Percentiles rank a stretch among this genome's conserved stretches.
Evolutionary conservation across 768 basidiomycete genomes (phyloP).

Genomic region (Fomitopsis serialis): DNA sequence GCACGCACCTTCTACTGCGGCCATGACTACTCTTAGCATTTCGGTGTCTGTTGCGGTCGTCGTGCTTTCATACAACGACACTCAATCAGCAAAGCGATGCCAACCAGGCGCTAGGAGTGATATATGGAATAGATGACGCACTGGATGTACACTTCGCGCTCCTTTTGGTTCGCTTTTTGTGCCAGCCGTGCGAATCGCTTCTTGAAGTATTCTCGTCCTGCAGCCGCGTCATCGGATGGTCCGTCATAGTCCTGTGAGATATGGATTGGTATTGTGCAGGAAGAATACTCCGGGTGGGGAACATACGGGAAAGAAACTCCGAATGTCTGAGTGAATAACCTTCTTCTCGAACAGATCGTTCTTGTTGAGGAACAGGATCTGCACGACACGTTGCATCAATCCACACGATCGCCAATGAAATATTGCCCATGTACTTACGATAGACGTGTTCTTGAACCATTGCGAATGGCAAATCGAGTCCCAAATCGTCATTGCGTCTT

Average conservation of each 20-base stretch:
- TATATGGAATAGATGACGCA: slow-evolving; percentile 40
- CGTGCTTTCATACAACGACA: slow-evolving; percentile 43
- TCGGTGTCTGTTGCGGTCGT: slow-evolving; percentile 91
- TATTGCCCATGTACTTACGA: slow-evolving; percentile 45
- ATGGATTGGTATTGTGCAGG: not conserved
- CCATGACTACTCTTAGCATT: slow-evolving; percentile 88
- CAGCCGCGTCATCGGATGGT: slow-evolving; percentile 60
- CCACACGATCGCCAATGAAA: not conserved
- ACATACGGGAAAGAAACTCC: slow-evolving; percentile 81
- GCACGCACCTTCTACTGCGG: slow-evolving; percentile 84
- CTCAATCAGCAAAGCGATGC: slow-evolving; percentile 3
- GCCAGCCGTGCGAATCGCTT: slow-evolving; percentile 76
- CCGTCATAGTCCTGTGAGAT: slow-evolving; percentile 77
- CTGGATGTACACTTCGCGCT: slow-evolving; percentile 93
- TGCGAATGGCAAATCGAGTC: slow-evolving; percentile 97
- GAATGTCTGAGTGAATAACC: slow-evolving; percentile 76
- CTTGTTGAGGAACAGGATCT: slow-evolving; percentile 94
- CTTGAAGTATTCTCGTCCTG: slow-evolving; percentile 89
- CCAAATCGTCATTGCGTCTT: slow-evolving; percentile 98
- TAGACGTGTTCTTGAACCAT: slow-evolving; percentile 93
- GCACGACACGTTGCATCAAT: slow-evolving; percentile 1
- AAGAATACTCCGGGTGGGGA: not conserved
- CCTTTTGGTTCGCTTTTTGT: slow-evolving; percentile 80
- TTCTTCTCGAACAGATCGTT: slow-evolving; percentile 90
- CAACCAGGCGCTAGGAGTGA: no score